Base-by-base conservation (phyloP, 2,329 filamentous ascomycete species). In the Hymenotorrendiella dingleyae region DNA sequence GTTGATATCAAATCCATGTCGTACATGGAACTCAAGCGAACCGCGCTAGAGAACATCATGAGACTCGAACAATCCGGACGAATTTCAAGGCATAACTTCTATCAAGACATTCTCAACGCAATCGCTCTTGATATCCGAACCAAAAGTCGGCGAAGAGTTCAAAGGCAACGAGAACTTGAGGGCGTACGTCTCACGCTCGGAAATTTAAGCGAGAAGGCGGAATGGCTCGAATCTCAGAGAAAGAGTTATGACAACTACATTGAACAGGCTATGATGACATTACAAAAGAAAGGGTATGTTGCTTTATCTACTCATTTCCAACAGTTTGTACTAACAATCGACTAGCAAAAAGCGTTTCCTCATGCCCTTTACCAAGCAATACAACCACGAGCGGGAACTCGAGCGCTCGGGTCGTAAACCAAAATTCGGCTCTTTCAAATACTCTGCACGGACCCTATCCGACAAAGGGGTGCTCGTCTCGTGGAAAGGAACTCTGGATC, bases 181-280 rank as follows among this genome's bases (percentile, higher is more conserved):
- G 83, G 84, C 33, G 86, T 91, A 17, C 76, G 84, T 21, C 70
- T 84, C 45, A 93, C 87, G 1, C 71, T 93, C 12, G 66, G 73
- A 32, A 86, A 89, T 52, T 68, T 94, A 48, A 82, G 87, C 64
- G 80, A 89, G 55, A 93, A 98, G 68, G 90, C 91, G 27, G 78
- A 81, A 52, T 98, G 94, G 66, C 76, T 98, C 8, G 93, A 98
- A 61, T 85, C 89, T 55, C 93, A 98, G 67, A 79, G 94, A 47
- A 95, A 95, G 73, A 93, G 84, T 52, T 98, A 98, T 68, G 95
- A 98, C 62, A 89, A 98, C 68, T 98, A 98, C 67, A 95, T 98
- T 60, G 94, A 98, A 68, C 90, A 95, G 64, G 91, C 93, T 36
- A 96, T 98, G 87, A 76, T 90, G 47, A 98, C 94, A 4, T 73